These are phyloP conservation scores for Myriosclerotinia duriaeana DNA, from an alignment of 2,329 filamentous ascomycete species.

Conservation along the genomic window DNA sequence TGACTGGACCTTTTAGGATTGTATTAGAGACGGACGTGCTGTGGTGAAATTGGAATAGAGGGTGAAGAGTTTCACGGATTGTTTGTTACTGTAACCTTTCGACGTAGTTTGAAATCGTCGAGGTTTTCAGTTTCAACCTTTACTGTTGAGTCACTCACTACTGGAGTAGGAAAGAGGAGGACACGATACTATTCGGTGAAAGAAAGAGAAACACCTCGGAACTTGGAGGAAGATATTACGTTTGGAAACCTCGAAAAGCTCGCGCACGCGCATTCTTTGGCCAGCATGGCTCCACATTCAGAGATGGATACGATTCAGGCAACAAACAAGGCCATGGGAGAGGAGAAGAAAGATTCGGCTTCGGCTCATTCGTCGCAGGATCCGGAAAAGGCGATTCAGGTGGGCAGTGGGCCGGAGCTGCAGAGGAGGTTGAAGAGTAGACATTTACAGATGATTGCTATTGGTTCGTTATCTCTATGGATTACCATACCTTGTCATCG, in stretches of 20 bases:
- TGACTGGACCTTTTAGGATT: background rate
- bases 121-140: conserved; percentile 14
- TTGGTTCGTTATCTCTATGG: conserved; percentile 41
- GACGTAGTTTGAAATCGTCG: conserved; percentile 22
- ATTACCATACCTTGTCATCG: conserved; percentile 25
- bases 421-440: conserved; percentile 50
- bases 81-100: conserved; percentile 17
- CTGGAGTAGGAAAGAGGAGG: background rate
- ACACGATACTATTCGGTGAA: background rate
- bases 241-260: conserved; percentile 7
- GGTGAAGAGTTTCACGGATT: conserved; percentile 6
- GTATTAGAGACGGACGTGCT: background rate
- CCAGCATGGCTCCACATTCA: conserved; percentile 12
- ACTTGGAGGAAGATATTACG: conserved; percentile 9
- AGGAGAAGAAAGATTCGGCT: conserved; percentile 18
- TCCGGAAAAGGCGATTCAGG: conserved; percentile 18
- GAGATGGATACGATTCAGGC: conserved; percentile 14
- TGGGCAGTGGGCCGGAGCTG: conserved; percentile 21
- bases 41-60: background rate
- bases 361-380: conserved; percentile 16
- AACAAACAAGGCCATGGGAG: background rate
- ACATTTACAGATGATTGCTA: conserved; percentile 68
- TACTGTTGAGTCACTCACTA: conserved; percentile 1
- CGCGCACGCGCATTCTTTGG: conserved; percentile 11
- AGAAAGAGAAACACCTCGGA: conserved; percentile 9